Evolutionary conservation across 2,329 filamentous ascomycete species (phyloP), one percentile per base, ranked within the genome.

Genomic region (Sordariomycetes sp.): DNA sequence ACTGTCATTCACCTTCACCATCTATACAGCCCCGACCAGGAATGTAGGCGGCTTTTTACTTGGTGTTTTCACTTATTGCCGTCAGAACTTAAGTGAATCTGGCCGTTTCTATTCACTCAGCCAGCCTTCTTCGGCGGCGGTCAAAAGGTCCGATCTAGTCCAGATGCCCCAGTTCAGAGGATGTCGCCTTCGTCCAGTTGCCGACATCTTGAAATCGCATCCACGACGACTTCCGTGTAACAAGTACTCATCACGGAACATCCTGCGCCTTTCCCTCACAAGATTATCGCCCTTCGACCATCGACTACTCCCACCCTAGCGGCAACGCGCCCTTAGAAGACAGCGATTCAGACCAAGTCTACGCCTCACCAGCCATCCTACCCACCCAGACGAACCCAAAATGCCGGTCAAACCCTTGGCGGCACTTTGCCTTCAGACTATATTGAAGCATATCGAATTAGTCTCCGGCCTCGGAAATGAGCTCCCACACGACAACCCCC

Each of bases 381-480:
- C 15, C 39, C 17, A n/a, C 15, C 39, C 39, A 45, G 15, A n/a
- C 45, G 45, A 6, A 50, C 22, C 20, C 45, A 50, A 50, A 12
- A 75, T 76, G 74, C 66, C 72, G 54, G 69, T 72, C 61, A 76
- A 77, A 60, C 76, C 78, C 35, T 72, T 85, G 1, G 65, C 75
- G 53, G 75, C 77, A 8, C 69, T 81, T 60, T 76, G 78, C 63
- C 75, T 74, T 4, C 67, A 69, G 42, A 72, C 75, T 34, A 80
- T 77, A 63, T 67, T 82, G 53, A 77, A 76, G 61, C 78, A 84
- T 63, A 71, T 82, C 60, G 69, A 71, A 56, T 66, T 74, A 58
- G 77, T 96, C 58, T 76, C 76, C 52, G 84, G 89, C 67, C 75
- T 96, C 52, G 89, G 88, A 62, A 79, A 84, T 61, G 80, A 82